Base-by-base conservation (phyloP, 768 basidiomycete genomes). In the Leccinum subtestaceum region DNA sequence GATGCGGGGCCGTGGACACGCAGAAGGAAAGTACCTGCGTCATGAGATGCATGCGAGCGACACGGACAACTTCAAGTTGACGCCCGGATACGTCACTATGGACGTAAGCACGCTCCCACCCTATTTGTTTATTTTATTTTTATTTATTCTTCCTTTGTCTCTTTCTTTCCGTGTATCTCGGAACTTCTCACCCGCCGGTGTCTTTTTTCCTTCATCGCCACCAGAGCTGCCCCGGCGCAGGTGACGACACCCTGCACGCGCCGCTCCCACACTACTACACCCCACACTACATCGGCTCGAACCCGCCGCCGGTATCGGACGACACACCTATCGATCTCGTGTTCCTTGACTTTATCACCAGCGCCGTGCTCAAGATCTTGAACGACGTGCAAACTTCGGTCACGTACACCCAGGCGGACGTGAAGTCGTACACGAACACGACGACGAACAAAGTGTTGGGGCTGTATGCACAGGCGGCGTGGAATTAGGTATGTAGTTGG, bases 201-300 rank as follows among this genome's bases (percentile, higher is more conserved):
- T 45, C 43, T 19, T 45, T 45, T 8, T 21, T 7, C 21, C 21
- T 46, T 46, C 11, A 11, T 46, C 45, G 45, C 15, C 45, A 15
- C 13, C 56, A 85, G 88, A 74, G 81, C 1, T 92, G 91, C 68
- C 86, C 88, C 1, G 88, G 86, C 2, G 72, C 82, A 9, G 92
- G 91, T 2, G 91, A 93, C 68, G 92, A 93, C 65, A 83, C 79
- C 3, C 71, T 73, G 0, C 92, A 94, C 68, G 63, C 74, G 1
- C 84, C 89, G 3, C 68, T 89, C 55, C 80, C 86, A 4, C 82
- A 80, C 72, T 82, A 80, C 71, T 54, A 70, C 60, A 75, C 3
- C 88, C 87, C 0, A 77, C 5, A 80, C 63, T 91, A 85, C 67
- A 78, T 91, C 59, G 77, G 77, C 15, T 87, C 86, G 0, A 70